Base-by-base conservation (phyloP, 2,329 filamentous ascomycete genomes). In the Bertia moriformis region DNA sequence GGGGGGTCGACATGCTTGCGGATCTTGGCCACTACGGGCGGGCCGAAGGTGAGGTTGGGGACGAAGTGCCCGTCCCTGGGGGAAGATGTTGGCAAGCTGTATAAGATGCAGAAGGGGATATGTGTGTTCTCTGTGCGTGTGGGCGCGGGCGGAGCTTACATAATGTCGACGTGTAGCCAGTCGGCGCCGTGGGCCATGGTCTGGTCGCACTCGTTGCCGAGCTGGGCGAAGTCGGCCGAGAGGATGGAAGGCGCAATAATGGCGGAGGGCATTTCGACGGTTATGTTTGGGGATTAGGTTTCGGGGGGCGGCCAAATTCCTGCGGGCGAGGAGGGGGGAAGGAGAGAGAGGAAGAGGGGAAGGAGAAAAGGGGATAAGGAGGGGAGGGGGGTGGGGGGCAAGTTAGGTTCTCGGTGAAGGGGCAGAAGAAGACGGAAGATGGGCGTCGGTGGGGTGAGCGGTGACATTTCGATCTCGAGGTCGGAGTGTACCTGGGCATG, bases 231-330 rank as follows among this genome's bases (percentile, higher is more conserved):
- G 70, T 98, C 89, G 48, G 89, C 89, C 53, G 88, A 93, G 44
- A 98, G 78, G 51, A 98, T 96, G n/a, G 89, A 96, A 19, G 91
- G 91, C 14, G 89, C 89, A 52, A 98, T 94, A 59, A 98, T 95
- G 37, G 91, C 83, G n/a, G n/a, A n/a, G n/a, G n/a, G n/a, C n/a
- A n/a, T 45, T 80, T 77, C 69, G 89, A 96, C 96, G 46, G 43
- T 65, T 51, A 18, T 32, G 40, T 33, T 42, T 18, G 24, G 39
- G 22, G 19, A 15, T 38, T 27, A 36, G 4, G 19, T 39, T 33
- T 35, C 17, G 29, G 20, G n/a, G 33, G n/a, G n/a, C n/a, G n/a
- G n/a, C n/a, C n/a, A n/a, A n/a, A n/a, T n/a, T n/a, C n/a, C n/a
- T n/a, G n/a, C n/a, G n/a, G n/a, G n/a, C n/a, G n/a, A n/a, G n/a